A percentile compares a stretch with the other conserved stretches of the same genome.
phyloP scores from a whole-genome alignment of 1,139 yeast genomes.

The Lizanozyma gosingica region DNA sequence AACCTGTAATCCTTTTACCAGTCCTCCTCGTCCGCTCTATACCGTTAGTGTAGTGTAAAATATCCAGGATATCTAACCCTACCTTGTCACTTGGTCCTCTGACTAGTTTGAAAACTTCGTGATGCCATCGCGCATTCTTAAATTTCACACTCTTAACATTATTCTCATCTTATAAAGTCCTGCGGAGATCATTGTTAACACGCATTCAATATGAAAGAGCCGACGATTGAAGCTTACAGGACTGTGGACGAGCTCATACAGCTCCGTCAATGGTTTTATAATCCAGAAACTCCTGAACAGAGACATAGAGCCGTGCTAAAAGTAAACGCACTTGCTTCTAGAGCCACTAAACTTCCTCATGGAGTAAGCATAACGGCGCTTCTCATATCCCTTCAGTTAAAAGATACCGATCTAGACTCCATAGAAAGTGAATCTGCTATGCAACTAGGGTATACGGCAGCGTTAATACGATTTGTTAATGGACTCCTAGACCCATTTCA shows the following conservation, averaged over 20 bases:
- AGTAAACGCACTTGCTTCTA: conserved; percentile 58
- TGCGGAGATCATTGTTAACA: no score
- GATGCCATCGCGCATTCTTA: not conserved
- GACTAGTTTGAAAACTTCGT: no score
- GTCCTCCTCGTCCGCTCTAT: no score
- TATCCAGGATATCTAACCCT: no score
- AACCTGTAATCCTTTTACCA: no score
- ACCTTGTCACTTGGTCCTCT: no score
- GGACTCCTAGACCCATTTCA: conserved; percentile 86
- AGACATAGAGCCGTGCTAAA: conserved; percentile 28
- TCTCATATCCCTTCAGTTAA: conserved; percentile 6
- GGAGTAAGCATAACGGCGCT: conserved; percentile 14
- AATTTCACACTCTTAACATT: no score
- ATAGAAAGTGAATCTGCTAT: conserved; percentile 6
- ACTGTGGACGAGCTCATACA: conserved; percentile 39
- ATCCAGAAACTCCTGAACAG: conserved; percentile 18
- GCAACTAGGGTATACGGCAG: conserved; percentile 60
- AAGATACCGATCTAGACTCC: conserved; percentile 4
- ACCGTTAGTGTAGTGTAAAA: no score
- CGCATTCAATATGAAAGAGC: conserved; percentile 14
- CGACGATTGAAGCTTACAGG: conserved; percentile 52
- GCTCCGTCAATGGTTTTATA: conserved; percentile 54
- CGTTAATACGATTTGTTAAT: conserved; percentile 80
- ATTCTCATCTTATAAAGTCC: not conserved
- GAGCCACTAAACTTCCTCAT: conserved; percentile 45